Evolutionary conservation across 2,329 filamentous ascomycete genomes (phyloP).

Genomic region (Plenodomus tracheiphilus): DNA sequence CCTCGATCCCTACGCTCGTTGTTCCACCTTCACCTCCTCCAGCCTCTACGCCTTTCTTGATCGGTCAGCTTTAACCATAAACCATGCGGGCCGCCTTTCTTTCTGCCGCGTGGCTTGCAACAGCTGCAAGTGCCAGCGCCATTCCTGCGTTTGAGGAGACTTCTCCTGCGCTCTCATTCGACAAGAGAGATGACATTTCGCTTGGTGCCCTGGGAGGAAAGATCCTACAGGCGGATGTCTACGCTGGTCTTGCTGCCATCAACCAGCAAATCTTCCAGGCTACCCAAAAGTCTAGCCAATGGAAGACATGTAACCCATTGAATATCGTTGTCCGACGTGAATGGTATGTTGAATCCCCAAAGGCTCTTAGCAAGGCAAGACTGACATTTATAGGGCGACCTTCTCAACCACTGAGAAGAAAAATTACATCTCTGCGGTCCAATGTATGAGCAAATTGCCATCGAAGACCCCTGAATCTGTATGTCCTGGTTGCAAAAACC

Average conservation of each 20-base stretch:
- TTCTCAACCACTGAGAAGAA: slow-evolving; percentile 32
- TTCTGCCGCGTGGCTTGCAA: slow-evolving; percentile 16
- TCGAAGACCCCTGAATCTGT: slow-evolving; percentile 27
- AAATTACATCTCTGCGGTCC: slow-evolving; percentile 35
- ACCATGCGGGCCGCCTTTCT: slow-evolving; percentile 25
- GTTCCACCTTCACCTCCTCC: slow-evolving; percentile 7
- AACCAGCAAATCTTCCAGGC: slow-evolving; percentile 34
- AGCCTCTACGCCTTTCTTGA: slow-evolving; percentile 1
- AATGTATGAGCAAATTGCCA: slow-evolving; percentile 31
- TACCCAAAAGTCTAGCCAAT: slow-evolving; percentile 20
- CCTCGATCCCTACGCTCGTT: slow-evolving; percentile 3
- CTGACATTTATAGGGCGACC: slow-evolving; percentile 22
- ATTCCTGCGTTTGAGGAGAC: slow-evolving; percentile 13
- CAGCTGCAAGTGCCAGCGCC: slow-evolving; percentile 18
- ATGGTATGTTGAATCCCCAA: slow-evolving; percentile 39
- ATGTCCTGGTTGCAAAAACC: slow-evolving; percentile 32
- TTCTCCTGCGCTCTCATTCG: slow-evolving; percentile 11
- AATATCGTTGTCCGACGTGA: slow-evolving; percentile 49
- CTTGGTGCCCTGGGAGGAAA: slow-evolving; percentile 14
- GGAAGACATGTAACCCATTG: slow-evolving; percentile 41
- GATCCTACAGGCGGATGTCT: slow-evolving; percentile 24
- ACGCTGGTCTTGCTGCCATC: slow-evolving; percentile 25
- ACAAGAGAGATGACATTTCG: slow-evolving; percentile 19
- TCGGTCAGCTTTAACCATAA: slow-evolving; percentile 10
- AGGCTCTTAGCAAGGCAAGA: too few species aligned